phyloP scores from a whole-genome alignment of 2,329 filamentous ascomycete genomes.

The Cladophialophora immunda region DNA sequence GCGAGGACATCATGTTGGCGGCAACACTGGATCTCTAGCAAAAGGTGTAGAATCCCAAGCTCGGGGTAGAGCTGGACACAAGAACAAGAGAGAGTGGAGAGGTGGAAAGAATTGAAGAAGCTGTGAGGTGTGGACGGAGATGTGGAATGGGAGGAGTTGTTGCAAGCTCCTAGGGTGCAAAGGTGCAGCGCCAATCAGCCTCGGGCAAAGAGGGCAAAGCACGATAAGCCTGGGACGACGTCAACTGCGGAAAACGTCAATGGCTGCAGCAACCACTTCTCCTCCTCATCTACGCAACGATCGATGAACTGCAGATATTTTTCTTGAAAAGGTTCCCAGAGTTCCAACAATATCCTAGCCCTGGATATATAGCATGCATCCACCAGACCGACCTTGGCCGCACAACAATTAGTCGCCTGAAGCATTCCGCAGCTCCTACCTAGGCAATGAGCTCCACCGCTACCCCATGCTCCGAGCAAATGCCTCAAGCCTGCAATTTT shows the following conservation, averaged over 20 bases:
- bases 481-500: slow-evolving; percentile 32
- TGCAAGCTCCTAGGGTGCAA: slow-evolving; percentile 13
- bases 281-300: slow-evolving; percentile 10
- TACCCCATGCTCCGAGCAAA: slow-evolving; percentile 32
- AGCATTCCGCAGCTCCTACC: slow-evolving; percentile 20
- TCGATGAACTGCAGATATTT: slow-evolving; percentile 9
- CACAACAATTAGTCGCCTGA: not conserved
- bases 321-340: not conserved
- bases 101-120: slow-evolving; percentile 48
- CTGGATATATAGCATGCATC: slow-evolving; percentile 8
- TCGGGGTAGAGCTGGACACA: slow-evolving; percentile 46
- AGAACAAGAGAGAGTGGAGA: slow-evolving; percentile 50
- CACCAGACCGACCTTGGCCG: slow-evolving; percentile 12
- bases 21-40: slow-evolving; percentile 47
- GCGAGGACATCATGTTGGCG: slow-evolving; percentile 57
- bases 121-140: slow-evolving; percentile 44
- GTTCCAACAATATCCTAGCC: not conserved
- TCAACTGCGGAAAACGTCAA: slow-evolving; percentile 23
- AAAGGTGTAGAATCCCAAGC: slow-evolving; percentile 46
- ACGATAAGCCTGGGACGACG: slow-evolving; percentile 38
- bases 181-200: slow-evolving; percentile 26
- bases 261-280: slow-evolving; percentile 11
- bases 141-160: slow-evolving; percentile 23
- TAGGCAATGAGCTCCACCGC: slow-evolving; percentile 27
- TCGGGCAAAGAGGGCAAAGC: slow-evolving; percentile 22